These are phyloP conservation scores for Amphirosellinia nigrospora DNA, from an alignment of 495 filamentous ascomycete genomes.

Conservation along the genomic window DNA sequence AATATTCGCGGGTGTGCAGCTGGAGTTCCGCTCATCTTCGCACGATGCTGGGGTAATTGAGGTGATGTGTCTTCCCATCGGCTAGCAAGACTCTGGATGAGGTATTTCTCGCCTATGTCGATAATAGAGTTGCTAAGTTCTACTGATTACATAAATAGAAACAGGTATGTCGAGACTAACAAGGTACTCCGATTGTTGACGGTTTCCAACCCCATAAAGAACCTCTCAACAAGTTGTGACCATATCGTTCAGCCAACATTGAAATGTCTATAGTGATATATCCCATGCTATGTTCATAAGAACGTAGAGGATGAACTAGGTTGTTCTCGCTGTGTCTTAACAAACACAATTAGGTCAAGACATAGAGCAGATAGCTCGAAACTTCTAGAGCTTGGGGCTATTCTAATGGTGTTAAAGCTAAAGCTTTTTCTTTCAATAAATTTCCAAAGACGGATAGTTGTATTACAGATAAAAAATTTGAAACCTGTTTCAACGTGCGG, in stretches of 20 bases:
- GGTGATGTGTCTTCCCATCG: neutral
- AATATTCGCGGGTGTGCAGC: neutral
- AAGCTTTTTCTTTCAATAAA: neutral
- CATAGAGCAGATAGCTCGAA: neutral
- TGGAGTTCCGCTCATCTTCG: neutral
- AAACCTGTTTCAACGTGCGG: neutral
- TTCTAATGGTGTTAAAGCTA: neutral
- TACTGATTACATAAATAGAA: neutral
- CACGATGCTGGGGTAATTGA: neutral
- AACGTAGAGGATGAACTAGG: neutral
- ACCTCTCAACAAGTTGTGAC: neutral
- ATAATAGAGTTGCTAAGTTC: neutral
- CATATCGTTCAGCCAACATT: neutral
- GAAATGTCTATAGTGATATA: neutral
- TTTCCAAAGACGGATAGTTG: neutral
- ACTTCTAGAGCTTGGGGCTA: neutral
- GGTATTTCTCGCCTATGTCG: neutral
- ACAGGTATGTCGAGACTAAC: neutral
- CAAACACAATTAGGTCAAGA: neutral
- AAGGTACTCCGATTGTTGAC: neutral
- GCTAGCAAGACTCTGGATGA: neutral
- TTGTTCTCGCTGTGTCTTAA: neutral
- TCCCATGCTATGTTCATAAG: neutral
- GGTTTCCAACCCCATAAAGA: conserved; percentile 6
- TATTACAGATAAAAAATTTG: neutral